These are phyloP conservation scores for Cucumis melo DNA, from an alignment of 306 rosid genomes.

Conservation along the genomic window DNA sequence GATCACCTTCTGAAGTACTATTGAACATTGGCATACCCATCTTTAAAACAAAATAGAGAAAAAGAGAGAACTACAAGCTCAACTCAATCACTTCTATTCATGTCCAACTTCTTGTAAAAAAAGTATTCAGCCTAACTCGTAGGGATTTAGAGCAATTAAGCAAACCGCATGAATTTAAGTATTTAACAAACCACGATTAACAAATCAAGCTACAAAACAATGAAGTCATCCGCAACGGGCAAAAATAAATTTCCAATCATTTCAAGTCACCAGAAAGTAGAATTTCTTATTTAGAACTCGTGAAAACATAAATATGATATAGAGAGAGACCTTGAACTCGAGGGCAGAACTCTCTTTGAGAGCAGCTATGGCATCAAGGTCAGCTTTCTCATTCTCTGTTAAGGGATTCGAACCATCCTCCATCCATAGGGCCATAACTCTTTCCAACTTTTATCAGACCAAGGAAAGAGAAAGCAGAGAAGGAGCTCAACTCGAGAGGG, in stretches of 20 bases:
- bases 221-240: neutral
- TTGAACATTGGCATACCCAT: neutral
- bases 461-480: neutral
- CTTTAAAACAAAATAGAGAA: neutral
- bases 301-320: neutral
- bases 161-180: neutral
- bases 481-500: neutral
- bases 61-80: neutral
- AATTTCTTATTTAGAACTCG: neutral
- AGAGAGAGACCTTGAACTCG: constrained; percentile 53
- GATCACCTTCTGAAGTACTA: neutral
- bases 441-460: too few species aligned
- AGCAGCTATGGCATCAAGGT: constrained; percentile 91
- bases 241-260: neutral
- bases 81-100: neutral
- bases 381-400: constrained; percentile 62
- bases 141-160: neutral
- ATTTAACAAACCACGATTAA: neutral
- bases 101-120: neutral
- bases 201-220: neutral
- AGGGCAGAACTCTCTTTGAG: constrained; percentile 60
- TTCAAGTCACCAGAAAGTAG: neutral
- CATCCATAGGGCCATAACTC: constrained; percentile 71
- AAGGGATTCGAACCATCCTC: constrained; percentile 63
- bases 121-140: neutral